Base-by-base conservation (phyloP, 805 yeast species). In the Lipomyces spencermartinsiae region DNA sequence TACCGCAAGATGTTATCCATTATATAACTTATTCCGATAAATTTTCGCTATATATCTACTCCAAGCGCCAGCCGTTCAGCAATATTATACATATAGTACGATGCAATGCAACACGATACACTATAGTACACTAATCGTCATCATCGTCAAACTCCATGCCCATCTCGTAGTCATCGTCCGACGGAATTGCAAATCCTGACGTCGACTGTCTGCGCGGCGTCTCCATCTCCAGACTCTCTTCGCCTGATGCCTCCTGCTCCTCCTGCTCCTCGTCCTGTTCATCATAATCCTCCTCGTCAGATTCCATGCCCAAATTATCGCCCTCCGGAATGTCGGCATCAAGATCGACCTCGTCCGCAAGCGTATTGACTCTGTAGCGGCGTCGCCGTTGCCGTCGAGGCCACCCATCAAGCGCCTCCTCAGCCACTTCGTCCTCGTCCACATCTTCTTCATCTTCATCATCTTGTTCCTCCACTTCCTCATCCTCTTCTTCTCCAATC, bases 251-350 rank as follows among this genome's bases (percentile, higher is more conserved):
- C 29, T 12, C 34, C 57, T 22, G 31, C 16, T 31, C 49, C 16
- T 29, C 31, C 31, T 43, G 22, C 16, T 8, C 49, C 16, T 35
- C 57, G 3, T 37, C 67, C 39, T 64, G 62, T 22, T 61, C 70
- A 14, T 67, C 68, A 9, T 55, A 63, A 14, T 62, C 67, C 35
- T 64, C 66, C 19, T 71, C 74, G 3, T 64, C 69, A 53, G 57
- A 58, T 0, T 59, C 61, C 37, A 65, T 61, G 4, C 58, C 67
- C 59, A 66, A 79, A 75, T 65, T 78, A 79, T 54, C 82, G 79
- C 16, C 80, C n/a, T 74, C 76, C 4, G 72, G 75, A 46, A 69
- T 69, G 35, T 68, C 73, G 10, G 68, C 68, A 46, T 74, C 73
- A 6, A 67, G 69, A 14, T 67, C 75, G 49, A 65, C 70, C 62